Evolutionary conservation across 345 rosid genomes (phyloP).

Genomic region (Brassica juncea): DNA sequence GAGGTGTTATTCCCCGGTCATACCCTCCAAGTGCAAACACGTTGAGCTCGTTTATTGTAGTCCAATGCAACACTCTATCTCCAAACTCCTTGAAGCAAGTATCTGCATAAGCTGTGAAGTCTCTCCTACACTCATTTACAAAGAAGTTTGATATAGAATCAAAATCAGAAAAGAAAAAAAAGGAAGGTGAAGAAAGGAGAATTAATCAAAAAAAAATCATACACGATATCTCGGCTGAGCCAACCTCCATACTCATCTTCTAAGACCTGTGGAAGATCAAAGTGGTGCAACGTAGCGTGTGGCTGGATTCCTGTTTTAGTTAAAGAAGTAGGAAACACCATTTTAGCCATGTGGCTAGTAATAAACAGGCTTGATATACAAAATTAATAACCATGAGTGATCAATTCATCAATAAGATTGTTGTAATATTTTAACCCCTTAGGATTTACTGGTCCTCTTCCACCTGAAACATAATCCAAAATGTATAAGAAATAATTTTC

Average conservation of each 20-base stretch:
- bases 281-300: slow-evolving; percentile 56
- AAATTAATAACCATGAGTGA: slow-evolving; percentile 48
- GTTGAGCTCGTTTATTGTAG: slow-evolving; percentile 76
- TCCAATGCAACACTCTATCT: slow-evolving; percentile 86
- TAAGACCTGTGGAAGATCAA: slow-evolving; percentile 64
- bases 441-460: slow-evolving; percentile 62
- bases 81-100: slow-evolving; percentile 66
- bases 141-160: background rate
- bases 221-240: slow-evolving; percentile 57
- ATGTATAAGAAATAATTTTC: background rate
- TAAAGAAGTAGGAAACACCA: background rate
- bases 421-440: slow-evolving; percentile 65
- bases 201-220: slow-evolving; percentile 11
- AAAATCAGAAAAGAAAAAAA: background rate
- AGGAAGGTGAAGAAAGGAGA: background rate
- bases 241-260: slow-evolving; percentile 82
- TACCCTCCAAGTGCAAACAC: slow-evolving; percentile 77
- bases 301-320: slow-evolving; percentile 57
- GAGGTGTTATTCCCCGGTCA: slow-evolving; percentile 75
- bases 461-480: slow-evolving; percentile 42
- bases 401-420: slow-evolving; percentile 53
- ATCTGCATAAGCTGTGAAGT: slow-evolving; percentile 51
- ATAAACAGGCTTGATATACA: background rate
- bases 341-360: background rate
- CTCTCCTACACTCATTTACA: slow-evolving; percentile 51